Evolutionary conservation across 495 filamentous ascomycete genomes (phyloP).

Genomic region (Aspergillus sclerotiicarbonarius): DNA sequence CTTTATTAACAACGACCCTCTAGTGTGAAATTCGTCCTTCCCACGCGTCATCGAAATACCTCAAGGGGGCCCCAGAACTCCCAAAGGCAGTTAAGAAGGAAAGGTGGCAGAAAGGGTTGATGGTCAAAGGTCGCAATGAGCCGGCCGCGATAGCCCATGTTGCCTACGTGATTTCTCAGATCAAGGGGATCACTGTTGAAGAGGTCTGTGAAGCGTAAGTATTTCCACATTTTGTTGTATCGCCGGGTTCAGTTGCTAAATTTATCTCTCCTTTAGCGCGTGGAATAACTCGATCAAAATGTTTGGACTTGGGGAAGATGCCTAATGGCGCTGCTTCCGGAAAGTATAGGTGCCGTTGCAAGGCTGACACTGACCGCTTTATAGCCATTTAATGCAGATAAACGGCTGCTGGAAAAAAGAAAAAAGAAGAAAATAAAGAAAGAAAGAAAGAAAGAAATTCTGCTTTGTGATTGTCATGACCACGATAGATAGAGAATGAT

Average conservation of each 20-base stretch:
- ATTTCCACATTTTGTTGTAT: not conserved
- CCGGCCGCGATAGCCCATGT: slow-evolving; percentile 79
- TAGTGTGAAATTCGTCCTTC: slow-evolving; percentile 57
- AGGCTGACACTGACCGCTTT: not conserved
- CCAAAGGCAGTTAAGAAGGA: slow-evolving; percentile 84
- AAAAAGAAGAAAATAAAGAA: not conserved
- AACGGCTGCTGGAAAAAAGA: not conserved
- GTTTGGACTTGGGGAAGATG: slow-evolving; percentile 63
- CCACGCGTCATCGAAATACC: slow-evolving; percentile 51
- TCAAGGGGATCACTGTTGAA: slow-evolving; percentile 75
- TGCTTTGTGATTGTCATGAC: not conserved
- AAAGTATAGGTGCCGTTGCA: not conserved
- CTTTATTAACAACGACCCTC: not conserved
- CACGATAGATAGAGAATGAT: not conserved
- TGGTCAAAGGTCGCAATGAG: slow-evolving; percentile 94
- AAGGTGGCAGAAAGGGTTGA: slow-evolving; percentile 75
- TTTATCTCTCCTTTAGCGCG: slow-evolving; percentile 40
- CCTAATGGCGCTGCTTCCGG: not conserved
- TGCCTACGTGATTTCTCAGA: slow-evolving; percentile 78
- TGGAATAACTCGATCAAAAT: slow-evolving; percentile 82
- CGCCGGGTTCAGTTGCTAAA: slow-evolving; percentile 14
- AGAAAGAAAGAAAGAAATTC: not conserved
- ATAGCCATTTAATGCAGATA: not conserved
- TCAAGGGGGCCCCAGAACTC: slow-evolving; percentile 42
- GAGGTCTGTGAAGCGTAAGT: slow-evolving; percentile 81